A percentile compares a stretch with the other conserved stretches of the same genome.
phyloP scores from a whole-genome alignment of 2,329 filamentous ascomycete species.

The Samsoniella hepiali region DNA sequence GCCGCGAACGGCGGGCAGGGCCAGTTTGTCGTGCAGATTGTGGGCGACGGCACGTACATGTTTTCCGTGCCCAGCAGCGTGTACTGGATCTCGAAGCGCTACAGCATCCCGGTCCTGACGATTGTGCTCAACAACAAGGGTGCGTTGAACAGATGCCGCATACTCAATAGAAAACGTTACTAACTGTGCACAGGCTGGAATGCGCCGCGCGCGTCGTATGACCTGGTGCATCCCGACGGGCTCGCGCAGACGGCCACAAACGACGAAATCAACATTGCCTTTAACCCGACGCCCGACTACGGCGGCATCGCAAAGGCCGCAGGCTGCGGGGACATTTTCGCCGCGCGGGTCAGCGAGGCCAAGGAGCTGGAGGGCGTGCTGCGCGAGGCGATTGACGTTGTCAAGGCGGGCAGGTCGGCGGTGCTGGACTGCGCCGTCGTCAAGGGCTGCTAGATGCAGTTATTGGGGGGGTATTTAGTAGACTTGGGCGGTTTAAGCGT shows the following conservation, averaged over 20 bases:
- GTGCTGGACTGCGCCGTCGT: conserved; percentile 50
- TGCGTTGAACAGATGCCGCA: too few species aligned
- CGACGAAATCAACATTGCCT: conserved; percentile 61
- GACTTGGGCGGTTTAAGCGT: too few species aligned
- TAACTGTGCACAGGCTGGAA: conserved; percentile 42
- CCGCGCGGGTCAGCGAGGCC: conserved; percentile 45
- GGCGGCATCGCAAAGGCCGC: conserved; percentile 59
- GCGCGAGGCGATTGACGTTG: conserved; percentile 48
- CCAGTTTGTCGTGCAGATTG: conserved; percentile 53
- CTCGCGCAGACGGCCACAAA: conserved; percentile 53
- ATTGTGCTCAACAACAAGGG: conserved; percentile 58
- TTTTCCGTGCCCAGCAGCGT: conserved; percentile 54
- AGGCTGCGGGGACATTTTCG: conserved; percentile 50
- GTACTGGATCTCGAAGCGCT: conserved; percentile 54
- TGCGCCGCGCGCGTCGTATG: conserved; percentile 53
- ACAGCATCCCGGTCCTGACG: conserved; percentile 52
- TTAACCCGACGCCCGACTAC: conserved; percentile 57
- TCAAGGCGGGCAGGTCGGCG: conserved; percentile 48
- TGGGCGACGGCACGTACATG: conserved; percentile 56
- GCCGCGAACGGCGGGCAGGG: conserved; percentile 42
- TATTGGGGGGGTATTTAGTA: too few species aligned
- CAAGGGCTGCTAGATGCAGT: neutral
- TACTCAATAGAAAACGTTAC: too few species aligned
- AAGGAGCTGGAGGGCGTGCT: conserved; percentile 46
- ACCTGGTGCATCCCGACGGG: conserved; percentile 58